Base-by-base conservation (phyloP, 208 protist species). In the Naegleria fowleri region DNA sequence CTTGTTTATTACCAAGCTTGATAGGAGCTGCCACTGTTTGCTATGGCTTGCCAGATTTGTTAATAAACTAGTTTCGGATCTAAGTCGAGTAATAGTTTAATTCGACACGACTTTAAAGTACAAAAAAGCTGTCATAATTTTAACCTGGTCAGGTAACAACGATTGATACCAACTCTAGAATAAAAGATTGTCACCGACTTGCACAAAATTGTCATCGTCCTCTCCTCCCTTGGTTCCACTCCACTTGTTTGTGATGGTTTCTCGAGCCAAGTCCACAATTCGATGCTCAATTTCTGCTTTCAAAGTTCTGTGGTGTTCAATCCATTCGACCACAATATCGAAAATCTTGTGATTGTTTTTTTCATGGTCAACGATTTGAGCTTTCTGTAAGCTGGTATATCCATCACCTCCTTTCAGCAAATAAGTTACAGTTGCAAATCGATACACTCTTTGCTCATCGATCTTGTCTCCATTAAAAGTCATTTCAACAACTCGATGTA, bases 1-100 rank as follows among this genome's bases (percentile, higher is more conserved):
- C 79, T 0, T 96, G 94, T 89, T 7, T 90, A 40, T 83, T 97
- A 84, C 58, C 39, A 4, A 93, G 93, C 93, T 88, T 97, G n/a
- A 95, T 94, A 11, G 95, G 95, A 13, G 92, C 93, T 4, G 92
- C 95, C 0, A 92, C 94, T 22, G 95, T 97, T 25, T 94, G 88
- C 51, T 97, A 97, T 83, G 95, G 95, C 19, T 36, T 97, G 2
- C 95, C 95, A 36, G 67, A 79, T 79, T 11, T 79, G 19, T 13
- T 79, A 79, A 36, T 79, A 36, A 79, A 79, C n/a, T 79, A 79
- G 51, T 58, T 58, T 58, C n/a, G n/a, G n/a, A n/a, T n/a, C n/a
- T n/a, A n/a, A n/a, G n/a, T n/a, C n/a, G n/a, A n/a, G n/a, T n/a
- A n/a, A n/a, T n/a, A n/a, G n/a, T n/a, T n/a, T n/a, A n/a, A n/a